Base-by-base conservation (phyloP, 257 asterid species). In the Rubia yunnanensis region DNA sequence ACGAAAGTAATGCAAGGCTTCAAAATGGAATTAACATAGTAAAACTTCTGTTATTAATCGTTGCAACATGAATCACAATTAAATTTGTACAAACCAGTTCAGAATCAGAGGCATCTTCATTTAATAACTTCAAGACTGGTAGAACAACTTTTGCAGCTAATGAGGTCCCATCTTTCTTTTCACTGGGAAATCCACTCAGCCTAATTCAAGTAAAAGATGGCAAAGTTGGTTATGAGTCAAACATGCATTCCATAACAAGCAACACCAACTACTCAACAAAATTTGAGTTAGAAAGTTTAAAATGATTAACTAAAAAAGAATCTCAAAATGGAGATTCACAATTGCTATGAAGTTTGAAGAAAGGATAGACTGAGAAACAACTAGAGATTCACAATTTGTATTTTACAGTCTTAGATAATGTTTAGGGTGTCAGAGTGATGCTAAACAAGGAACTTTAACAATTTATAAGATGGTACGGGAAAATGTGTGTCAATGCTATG, bases 101-200 rank as follows among this genome's bases (percentile, higher is more conserved):
- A 50, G 64, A 74, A 76, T 78, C 82, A 59, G 94, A 77, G 69
- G 65, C 74, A 56, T 86, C 96, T 74, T 88, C 88, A 18, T 75
- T 73, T 54, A 94, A 78, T 66, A 86, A 73, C 83, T 83, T 88
- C 75, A 85, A 22, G 58, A 79, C 59, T 69, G 87, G 84, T 76
- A 77, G 92, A 75, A 85, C 66, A 72, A 88, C 80, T 77, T 78
- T 89, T 64, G 88, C 63, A 65, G 92, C 80, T 61, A 78, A 84
- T 2, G 90, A 80, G 52, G 77, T 77, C 55, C 82, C 97, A 76
- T 87, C 96, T 75, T 88, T 92, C 85, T 82, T 92, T 31, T 82
- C 83, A 81, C 63, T 85, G 44, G 86, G 79, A 74, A 78, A 84
- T 64, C 80, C 84, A 69, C 85, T 78, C 84, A 92, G 72, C 92